These are phyloP conservation scores for Bacidia rubella DNA, from an alignment of 495 filamentous ascomycete species.

Conservation along the genomic window DNA sequence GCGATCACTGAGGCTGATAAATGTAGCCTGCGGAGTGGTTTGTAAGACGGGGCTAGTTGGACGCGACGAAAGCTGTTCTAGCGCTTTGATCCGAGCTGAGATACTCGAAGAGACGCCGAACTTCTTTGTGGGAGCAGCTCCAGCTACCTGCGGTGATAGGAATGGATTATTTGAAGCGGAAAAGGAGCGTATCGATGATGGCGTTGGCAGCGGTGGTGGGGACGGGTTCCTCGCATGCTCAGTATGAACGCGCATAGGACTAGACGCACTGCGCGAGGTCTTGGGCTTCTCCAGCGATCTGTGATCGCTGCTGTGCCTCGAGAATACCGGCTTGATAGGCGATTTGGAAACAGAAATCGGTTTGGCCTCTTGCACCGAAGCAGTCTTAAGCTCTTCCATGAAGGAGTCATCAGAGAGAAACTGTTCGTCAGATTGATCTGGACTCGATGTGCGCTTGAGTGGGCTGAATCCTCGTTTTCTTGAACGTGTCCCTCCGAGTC, in stretches of 20 bases:
- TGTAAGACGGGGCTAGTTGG: conserved; percentile 26
- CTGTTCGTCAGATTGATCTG: conserved; percentile 46
- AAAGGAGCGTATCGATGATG: conserved; percentile 15
- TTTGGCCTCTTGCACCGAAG: conserved; percentile 70
- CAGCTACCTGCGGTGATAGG: conserved; percentile 10
- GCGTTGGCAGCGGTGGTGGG: conserved; percentile 17
- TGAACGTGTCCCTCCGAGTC: background rate
- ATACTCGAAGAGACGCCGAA: conserved; percentile 77
- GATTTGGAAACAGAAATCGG: conserved; percentile 73
- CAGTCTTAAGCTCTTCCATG: conserved; percentile 77
- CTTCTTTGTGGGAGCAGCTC: conserved; percentile 47
- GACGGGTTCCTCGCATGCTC: conserved; percentile 24
- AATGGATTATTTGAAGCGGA: conserved; percentile 12
- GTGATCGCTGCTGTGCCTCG: conserved; percentile 26
- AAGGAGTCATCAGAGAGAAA: conserved; percentile 73
- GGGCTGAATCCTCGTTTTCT: conserved; percentile 17
- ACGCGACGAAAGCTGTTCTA: conserved; percentile 56
- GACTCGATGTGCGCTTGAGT: conserved; percentile 31
- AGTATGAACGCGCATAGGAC: conserved; percentile 2
- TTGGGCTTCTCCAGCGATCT: conserved; percentile 24
- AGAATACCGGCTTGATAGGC: conserved; percentile 56
- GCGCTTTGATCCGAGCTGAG: conserved; percentile 75
- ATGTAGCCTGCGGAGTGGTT: conserved; percentile 16
- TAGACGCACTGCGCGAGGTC: conserved; percentile 40
- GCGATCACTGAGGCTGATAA: conserved; percentile 27